phyloP scores from a whole-genome alignment of 139 green algal genomes.

The Parachlorella kessleri region DNA sequence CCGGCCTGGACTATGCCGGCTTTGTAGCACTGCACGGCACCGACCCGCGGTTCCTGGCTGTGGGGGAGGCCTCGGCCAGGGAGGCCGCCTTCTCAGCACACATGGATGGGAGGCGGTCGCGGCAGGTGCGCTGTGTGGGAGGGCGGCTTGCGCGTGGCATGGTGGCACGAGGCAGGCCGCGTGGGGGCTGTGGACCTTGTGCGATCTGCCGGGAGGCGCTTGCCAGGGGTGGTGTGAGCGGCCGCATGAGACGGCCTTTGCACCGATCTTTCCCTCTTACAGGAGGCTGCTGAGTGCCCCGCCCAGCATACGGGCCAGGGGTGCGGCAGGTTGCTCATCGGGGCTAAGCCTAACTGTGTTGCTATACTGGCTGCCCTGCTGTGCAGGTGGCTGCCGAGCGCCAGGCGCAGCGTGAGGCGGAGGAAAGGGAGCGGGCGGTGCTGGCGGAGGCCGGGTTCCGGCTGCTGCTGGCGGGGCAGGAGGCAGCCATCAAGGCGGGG shows the following conservation, averaged over 20 bases:
- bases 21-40: conserved; percentile 12
- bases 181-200: not conserved
- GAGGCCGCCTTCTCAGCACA: not conserved
- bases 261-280: too few relatives aligned
- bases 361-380: not conserved
- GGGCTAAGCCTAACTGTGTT: too few relatives aligned
- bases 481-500: conserved; percentile 10
- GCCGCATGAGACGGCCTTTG: too few relatives aligned
- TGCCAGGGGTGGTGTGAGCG: too few relatives aligned
- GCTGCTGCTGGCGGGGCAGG: conserved; percentile 33
- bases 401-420: not conserved
- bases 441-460: conserved; percentile 9
- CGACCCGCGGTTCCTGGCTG: conserved; percentile 17
- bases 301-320: too few relatives aligned
- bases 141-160: not conserved
- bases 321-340: too few relatives aligned
- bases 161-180: not conserved
- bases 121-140: not conserved
- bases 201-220: not conserved
- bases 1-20: not conserved
- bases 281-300: too few relatives aligned
- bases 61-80: conserved; percentile 6
- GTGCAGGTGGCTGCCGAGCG: not conserved
- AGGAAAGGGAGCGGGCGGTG: not conserved
- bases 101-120: not conserved